phyloP scores from a whole-genome alignment of 1,284 basidiomycete species.

The Irpex lacteus region DNA sequence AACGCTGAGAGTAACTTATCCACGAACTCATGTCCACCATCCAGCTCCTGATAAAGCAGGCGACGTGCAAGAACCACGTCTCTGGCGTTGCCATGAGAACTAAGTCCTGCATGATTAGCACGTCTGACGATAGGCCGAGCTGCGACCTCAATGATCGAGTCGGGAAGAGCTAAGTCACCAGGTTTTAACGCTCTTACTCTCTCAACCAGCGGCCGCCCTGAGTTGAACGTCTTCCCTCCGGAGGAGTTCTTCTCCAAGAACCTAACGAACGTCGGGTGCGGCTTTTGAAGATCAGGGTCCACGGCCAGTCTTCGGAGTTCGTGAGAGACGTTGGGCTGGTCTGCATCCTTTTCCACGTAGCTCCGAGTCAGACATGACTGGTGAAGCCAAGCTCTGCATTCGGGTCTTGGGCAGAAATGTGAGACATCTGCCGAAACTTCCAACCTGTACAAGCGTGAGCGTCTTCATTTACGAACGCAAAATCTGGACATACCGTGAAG shows the following conservation, averaged over 20 bases:
- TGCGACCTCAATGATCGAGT: conserved; percentile 19
- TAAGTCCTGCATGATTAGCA: conserved; percentile 14
- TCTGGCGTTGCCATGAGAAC: conserved; percentile 23
- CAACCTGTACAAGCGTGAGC: background rate
- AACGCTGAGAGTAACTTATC: background rate
- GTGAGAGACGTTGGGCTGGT: conserved; percentile 8
- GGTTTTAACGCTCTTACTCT: background rate
- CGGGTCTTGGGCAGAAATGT: conserved; percentile 25
- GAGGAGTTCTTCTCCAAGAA: conserved; percentile 12
- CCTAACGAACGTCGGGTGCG: conserved; percentile 7
- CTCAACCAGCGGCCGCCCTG: background rate
- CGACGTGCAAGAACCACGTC: conserved; percentile 28
- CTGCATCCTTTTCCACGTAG: conserved; percentile 3
- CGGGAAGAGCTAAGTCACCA: background rate
- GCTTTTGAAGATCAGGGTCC: conserved; percentile 16
- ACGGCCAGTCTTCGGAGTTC: conserved; percentile 23
- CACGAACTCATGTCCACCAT: conserved; percentile 5
- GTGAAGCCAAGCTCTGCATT: conserved; percentile 26
- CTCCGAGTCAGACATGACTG: conserved; percentile 15
- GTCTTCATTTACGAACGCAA: background rate
- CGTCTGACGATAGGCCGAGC: conserved; percentile 24
- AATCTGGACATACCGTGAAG: background rate
- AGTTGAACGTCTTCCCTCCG: conserved; percentile 1
- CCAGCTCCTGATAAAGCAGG: conserved; percentile 21
- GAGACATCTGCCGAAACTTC: conserved; percentile 12